Evolutionary conservation across 352 stramenopile species (phyloP).

Genomic region (Phytophthora lateralis): DNA sequence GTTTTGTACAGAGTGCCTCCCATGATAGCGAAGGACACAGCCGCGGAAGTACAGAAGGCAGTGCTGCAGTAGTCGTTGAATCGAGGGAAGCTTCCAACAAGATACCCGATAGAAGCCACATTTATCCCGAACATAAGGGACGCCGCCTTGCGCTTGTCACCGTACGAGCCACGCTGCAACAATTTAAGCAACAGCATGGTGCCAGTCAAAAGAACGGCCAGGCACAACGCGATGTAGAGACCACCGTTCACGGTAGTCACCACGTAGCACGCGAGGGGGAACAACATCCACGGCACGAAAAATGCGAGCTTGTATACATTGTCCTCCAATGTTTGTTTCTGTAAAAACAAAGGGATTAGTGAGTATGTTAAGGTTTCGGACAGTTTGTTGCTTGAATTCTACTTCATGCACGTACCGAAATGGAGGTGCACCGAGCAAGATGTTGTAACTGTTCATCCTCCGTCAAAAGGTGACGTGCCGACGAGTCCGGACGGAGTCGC

Average conservation of each 20-base stretch:
- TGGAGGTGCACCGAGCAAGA: conserved; percentile 43
- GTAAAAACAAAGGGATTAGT: background rate
- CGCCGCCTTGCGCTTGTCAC: conserved; percentile 76
- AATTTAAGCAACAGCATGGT: conserved; percentile 55
- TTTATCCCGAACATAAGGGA: conserved; percentile 79
- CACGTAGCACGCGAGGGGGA: conserved; percentile 54
- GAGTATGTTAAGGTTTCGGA: background rate
- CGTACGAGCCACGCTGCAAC: conserved; percentile 66
- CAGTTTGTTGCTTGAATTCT: background rate
- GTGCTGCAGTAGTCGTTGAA: conserved; percentile 41
- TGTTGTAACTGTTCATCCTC: conserved; percentile 62
- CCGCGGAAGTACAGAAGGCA: conserved; percentile 30
- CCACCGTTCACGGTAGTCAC: conserved; percentile 40
- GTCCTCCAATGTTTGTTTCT: conserved; percentile 67
- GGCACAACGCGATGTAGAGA: conserved; percentile 42
- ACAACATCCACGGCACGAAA: conserved; percentile 69
- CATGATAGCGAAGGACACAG: conserved; percentile 42
- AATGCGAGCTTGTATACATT: conserved; percentile 80
- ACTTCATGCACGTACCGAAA: conserved; percentile 34
- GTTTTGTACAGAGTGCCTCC: conserved; percentile 65
- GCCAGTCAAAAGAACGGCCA: conserved; percentile 37
- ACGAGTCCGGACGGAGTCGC: conserved; percentile 42
- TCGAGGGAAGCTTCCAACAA: conserved; percentile 51
- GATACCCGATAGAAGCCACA: conserved; percentile 68
- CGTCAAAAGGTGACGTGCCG: conserved; percentile 49